Evolutionary conservation across 169 alveolate genomes (phyloP), one percentile per base, ranked within the genome.

Genomic region (Plasmodium billcollinsi): DNA sequence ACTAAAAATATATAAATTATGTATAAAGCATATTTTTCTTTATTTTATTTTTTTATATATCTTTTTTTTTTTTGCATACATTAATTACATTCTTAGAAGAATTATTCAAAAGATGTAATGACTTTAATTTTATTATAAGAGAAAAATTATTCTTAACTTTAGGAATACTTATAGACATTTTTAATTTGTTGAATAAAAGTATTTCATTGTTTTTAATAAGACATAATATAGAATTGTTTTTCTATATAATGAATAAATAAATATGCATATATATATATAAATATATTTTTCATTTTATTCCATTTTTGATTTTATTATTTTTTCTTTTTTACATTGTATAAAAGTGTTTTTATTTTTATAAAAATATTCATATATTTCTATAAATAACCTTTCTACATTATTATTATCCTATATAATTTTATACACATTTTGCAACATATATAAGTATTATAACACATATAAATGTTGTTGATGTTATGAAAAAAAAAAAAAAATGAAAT

Each of bases 71-170:
- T 33, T 33, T 33, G 0, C 9, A 33, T 33, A 78, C 89, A 66
- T 14, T 78, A 65, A 52, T 9, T 49, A 8, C 33, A 59, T 78
- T 69, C 7, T 12, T 49, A 15, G 67, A 78, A 18, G 26, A 33
- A 15, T 49, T 62, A 33, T 69, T n/a, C 9, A 26, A 78, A 78
- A 78, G 61, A 58, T 78, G 62, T 47, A 78, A 66, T 21, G 78
- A 50, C 50, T 78, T 78, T 65, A 78, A 18, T 58, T 78, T 78
- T 78, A 78, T 26, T 66, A 65, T 63, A 39, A 78, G 78, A 18
- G 78, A 75, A 78, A 78, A 78, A 47, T 78, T 67, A 47, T 56
- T 63, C 56, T 78, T 78, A 24, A 63, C 65, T 47, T 78, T 58
- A 45, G 47, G 18, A n/a, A 45, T 26, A 20, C 63, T 7, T 11